These are phyloP conservation scores for Papilionanthe hybrid DNA, from an alignment of 116 monocot species.

Conservation along the genomic window DNA sequence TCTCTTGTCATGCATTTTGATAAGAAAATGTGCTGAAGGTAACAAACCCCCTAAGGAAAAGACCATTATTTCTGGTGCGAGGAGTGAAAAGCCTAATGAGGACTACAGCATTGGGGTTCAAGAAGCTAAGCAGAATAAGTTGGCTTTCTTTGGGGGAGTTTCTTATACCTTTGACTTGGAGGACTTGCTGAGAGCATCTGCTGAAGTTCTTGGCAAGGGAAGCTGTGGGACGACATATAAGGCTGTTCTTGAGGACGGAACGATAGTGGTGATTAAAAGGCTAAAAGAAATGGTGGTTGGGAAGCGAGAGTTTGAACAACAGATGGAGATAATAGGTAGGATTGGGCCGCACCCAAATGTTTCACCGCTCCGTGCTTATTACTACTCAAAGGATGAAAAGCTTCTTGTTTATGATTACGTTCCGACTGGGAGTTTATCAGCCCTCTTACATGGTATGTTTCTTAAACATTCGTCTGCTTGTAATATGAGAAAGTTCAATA, in stretches of 20 bases:
- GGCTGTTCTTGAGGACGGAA: slow-evolving; percentile 94
- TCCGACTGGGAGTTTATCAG: slow-evolving; percentile 62
- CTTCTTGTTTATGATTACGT: slow-evolving; percentile 27
- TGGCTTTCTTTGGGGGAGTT: slow-evolving; percentile 83
- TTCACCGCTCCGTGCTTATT: slow-evolving; percentile 83
- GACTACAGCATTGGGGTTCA: slow-evolving; percentile 77
- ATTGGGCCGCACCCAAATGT: slow-evolving; percentile 65
- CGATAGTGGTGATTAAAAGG: slow-evolving; percentile 82
- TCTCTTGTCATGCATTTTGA: slow-evolving; percentile 56
- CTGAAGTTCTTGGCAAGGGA: slow-evolving; percentile 96
- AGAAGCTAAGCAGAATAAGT: slow-evolving; percentile 83
- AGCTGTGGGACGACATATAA: slow-evolving; percentile 95
- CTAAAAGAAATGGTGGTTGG: slow-evolving; percentile 83
- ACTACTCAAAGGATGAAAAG: slow-evolving; percentile 97
- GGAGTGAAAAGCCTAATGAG: slow-evolving; percentile 61
- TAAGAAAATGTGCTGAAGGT: slow-evolving; percentile 23
- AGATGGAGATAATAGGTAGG: slow-evolving; percentile 84
- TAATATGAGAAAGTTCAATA: not conserved
- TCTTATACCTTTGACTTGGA: slow-evolving; percentile 88
- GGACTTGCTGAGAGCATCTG: slow-evolving; percentile 90
- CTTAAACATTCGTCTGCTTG: not conserved
- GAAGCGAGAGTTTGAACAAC: slow-evolving; percentile 93
- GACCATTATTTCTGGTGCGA: slow-evolving; percentile 31
- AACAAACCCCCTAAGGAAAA: slow-evolving; percentile 30
- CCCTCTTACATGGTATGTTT: slow-evolving; percentile 75